phyloP scores from a whole-genome alignment of 2,329 filamentous ascomycete species.

The Bimuria novae-zelandiae region DNA sequence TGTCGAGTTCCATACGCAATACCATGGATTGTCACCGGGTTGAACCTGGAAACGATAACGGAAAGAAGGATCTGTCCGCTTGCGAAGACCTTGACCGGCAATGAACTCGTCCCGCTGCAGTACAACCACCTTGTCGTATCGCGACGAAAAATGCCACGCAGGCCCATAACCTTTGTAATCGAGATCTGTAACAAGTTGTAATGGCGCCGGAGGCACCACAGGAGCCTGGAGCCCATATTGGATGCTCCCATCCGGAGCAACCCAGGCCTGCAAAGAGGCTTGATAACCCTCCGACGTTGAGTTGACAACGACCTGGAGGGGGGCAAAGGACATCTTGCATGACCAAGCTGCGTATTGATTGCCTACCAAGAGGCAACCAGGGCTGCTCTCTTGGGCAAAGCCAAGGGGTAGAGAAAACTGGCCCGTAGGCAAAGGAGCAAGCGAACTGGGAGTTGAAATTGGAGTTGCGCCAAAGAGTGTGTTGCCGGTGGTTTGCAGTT shows the following conservation, averaged over 20 bases:
- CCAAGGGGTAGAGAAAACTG: slow-evolving; percentile 54
- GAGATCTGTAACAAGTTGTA: slow-evolving; percentile 62
- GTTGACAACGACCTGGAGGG: slow-evolving; percentile 36
- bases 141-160: slow-evolving; percentile 65
- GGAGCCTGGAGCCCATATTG: slow-evolving; percentile 68
- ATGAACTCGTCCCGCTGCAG: slow-evolving; percentile 47
- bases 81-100: slow-evolving; percentile 26
- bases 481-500: slow-evolving; percentile 53
- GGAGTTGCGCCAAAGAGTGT: slow-evolving; percentile 57
- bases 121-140: slow-evolving; percentile 69
- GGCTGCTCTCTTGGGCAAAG: slow-evolving; percentile 52
- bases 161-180: slow-evolving; percentile 62
- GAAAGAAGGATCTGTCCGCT: slow-evolving; percentile 29
- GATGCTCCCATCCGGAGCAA: slow-evolving; percentile 48
- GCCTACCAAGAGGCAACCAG: slow-evolving; percentile 54
- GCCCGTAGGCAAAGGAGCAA: slow-evolving; percentile 57
- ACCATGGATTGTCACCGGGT: slow-evolving; percentile 68
- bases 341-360: slow-evolving; percentile 57
- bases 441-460: slow-evolving; percentile 51
- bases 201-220: slow-evolving; percentile 51
- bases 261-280: slow-evolving; percentile 29
- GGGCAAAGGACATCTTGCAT: slow-evolving; percentile 49
- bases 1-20: slow-evolving; percentile 71
- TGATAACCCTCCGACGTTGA: slow-evolving; percentile 15
- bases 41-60: slow-evolving; percentile 50